phyloP scores from a whole-genome alignment of 2,329 filamentous ascomycete species.

The Trichoderma harzianum region DNA sequence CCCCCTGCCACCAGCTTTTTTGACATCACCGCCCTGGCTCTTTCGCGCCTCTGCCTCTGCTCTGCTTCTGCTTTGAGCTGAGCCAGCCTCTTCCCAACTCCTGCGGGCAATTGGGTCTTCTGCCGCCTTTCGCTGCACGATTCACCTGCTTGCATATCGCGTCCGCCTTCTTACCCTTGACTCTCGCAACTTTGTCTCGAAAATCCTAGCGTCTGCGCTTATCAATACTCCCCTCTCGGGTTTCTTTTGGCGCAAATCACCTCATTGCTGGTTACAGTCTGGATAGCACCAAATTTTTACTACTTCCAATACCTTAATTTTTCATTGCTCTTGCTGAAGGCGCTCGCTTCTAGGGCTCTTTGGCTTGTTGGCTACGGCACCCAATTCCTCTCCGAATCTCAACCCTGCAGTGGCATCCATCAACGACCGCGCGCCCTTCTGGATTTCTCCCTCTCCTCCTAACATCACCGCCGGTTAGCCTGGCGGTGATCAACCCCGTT shows the following conservation, averaged over 20 bases:
- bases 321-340: not conserved
- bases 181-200: not conserved
- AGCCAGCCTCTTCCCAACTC: slow-evolving; percentile 1
- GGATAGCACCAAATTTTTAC: not conserved
- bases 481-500: slow-evolving; percentile 34
- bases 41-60: slow-evolving; percentile 1
- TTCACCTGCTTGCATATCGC: slow-evolving; percentile 13
- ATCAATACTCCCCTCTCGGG: not conserved
- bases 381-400: not conserved
- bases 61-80: slow-evolving; percentile 1
- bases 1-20: slow-evolving; percentile 19
- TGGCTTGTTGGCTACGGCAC: not conserved
- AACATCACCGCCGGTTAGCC: slow-evolving; percentile 34
- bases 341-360: not conserved
- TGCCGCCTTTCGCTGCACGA: slow-evolving; percentile 11
- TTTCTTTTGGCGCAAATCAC: slow-evolving; percentile 10
- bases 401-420: not conserved
- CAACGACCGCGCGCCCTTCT: not conserved
- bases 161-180: not conserved
- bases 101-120: slow-evolving; percentile 17
- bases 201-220: not conserved
- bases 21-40: slow-evolving; percentile 18
- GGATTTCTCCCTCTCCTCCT: not conserved
- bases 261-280: not conserved
- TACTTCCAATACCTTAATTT: not conserved